These are phyloP conservation scores for Ricinus communis DNA, from an alignment of 345 rosid genomes.

Conservation along the genomic window DNA sequence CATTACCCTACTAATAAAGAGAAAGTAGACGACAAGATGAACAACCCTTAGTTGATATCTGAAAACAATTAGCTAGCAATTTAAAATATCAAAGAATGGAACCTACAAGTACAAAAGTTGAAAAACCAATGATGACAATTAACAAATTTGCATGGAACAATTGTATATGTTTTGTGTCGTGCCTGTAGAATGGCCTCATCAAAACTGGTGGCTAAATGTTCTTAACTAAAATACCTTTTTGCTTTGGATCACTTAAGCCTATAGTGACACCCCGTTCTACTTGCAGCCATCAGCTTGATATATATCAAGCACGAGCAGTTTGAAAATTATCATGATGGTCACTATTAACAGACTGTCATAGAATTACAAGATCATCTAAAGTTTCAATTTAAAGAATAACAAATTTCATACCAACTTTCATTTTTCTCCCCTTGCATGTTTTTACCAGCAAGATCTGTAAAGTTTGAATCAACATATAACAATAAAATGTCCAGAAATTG, in stretches of 20 bases:
- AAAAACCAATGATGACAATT: neutral
- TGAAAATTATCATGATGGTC: neutral
- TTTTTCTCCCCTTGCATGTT: neutral
- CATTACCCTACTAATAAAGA: neutral
- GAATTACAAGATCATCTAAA: neutral
- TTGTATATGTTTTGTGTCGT: neutral
- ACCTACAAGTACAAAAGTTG: neutral
- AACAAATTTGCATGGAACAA: neutral
- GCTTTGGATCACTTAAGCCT: neutral
- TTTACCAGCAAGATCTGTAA: slow-evolving; percentile 2
- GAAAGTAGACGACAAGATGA: neutral
- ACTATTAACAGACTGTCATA: neutral
- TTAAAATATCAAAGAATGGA: neutral
- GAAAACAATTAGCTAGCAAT: slow-evolving; percentile 5
- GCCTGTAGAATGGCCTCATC: neutral
- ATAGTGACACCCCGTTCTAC: neutral
- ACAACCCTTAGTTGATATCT: neutral
- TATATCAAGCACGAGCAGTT: neutral
- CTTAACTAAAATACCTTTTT: neutral
- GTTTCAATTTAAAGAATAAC: neutral
- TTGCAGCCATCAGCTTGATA: neutral
- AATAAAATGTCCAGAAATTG: neutral
- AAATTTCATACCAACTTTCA: neutral
- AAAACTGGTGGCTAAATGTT: neutral
- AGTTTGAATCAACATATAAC: no score